These are phyloP conservation scores for Exophiala mesophila DNA, from an alignment of 2,329 filamentous ascomycete species.

Conservation along the genomic window DNA sequence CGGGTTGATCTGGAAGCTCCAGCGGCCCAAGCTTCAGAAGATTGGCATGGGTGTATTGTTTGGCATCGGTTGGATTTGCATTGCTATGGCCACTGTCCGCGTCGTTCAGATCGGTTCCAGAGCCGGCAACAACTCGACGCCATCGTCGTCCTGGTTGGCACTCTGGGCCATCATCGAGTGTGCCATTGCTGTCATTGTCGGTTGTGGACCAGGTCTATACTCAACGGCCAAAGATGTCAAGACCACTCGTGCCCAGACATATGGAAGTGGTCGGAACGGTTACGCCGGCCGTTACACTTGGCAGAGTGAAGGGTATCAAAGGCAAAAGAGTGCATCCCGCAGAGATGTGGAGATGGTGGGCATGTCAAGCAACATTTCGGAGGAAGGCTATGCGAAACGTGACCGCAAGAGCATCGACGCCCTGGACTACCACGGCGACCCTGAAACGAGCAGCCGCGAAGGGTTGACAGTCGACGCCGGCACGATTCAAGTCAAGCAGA, in stretches of 20 bases:
- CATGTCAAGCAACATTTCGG: not conserved
- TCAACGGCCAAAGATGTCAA: not conserved
- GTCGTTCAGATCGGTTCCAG: constrained; percentile 7
- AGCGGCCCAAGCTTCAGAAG: constrained; percentile 9
- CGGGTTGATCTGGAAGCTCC: constrained; percentile 7
- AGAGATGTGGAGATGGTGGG: not conserved
- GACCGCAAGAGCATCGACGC: not conserved
- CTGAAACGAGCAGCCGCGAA: not conserved
- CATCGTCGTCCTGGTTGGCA: constrained; percentile 9
- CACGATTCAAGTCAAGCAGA: not conserved
- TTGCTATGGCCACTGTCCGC: constrained; percentile 14
- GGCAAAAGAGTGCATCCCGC: not conserved
- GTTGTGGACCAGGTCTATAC: constrained; percentile 2
- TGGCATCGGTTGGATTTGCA: constrained; percentile 7
- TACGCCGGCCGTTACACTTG: not conserved
- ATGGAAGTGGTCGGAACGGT: not conserved
- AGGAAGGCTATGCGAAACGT: not conserved
- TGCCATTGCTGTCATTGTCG: constrained; percentile 14
- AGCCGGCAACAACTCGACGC: not conserved
- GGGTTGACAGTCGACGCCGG: not conserved
- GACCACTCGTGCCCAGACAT: not conserved
- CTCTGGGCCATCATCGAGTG: constrained; percentile 14
- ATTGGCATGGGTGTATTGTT: constrained; percentile 12
- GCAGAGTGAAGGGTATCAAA: not conserved
- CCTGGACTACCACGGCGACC: not conserved